Evolutionary conservation across 169 alveolate species (phyloP).

Genomic region (Theileria annulata): DNA sequence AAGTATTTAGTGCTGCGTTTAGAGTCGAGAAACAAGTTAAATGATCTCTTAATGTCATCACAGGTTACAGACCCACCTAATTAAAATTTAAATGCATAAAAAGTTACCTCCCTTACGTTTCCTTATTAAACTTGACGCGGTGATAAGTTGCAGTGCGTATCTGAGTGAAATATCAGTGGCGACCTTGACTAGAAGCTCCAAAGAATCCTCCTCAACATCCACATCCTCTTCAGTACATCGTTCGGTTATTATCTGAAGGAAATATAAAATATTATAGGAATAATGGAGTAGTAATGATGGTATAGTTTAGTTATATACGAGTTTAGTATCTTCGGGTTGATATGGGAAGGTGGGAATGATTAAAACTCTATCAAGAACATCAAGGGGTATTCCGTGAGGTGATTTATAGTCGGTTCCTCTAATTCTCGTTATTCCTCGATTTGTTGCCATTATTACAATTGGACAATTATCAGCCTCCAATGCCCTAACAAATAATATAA

Average conservation of each 20-base stretch:
- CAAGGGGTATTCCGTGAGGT: conserved; percentile 99
- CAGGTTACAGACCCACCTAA: conserved; percentile 89
- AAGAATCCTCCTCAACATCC: conserved; percentile 94
- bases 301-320: conserved; percentile 11
- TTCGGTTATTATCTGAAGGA: conserved; percentile 88
- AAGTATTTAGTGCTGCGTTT: conserved; percentile 94
- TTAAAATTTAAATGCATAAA: neutral
- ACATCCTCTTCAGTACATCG: conserved; percentile 98
- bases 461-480: conserved; percentile 97
- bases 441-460: conserved; percentile 98
- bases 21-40: conserved; percentile 94
- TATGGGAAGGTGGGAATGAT: conserved; percentile 97
- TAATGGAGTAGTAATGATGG: neutral
- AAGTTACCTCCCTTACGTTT: conserved; percentile 83
- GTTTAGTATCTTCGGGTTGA: conserved; percentile 84
- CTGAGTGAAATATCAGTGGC: conserved; percentile 94
- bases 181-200: conserved; percentile 91
- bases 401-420: conserved; percentile 97
- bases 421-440: conserved; percentile 95
- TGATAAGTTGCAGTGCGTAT: conserved; percentile 90
- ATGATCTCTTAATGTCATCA: conserved; percentile 93
- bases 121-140: conserved; percentile 86
- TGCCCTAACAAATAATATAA: conserved; percentile 79
- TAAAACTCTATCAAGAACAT: conserved; percentile 95
- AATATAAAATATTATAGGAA: neutral